phyloP scores from a whole-genome alignment of 768 basidiomycete genomes.

The Suillus cothurnatus region DNA sequence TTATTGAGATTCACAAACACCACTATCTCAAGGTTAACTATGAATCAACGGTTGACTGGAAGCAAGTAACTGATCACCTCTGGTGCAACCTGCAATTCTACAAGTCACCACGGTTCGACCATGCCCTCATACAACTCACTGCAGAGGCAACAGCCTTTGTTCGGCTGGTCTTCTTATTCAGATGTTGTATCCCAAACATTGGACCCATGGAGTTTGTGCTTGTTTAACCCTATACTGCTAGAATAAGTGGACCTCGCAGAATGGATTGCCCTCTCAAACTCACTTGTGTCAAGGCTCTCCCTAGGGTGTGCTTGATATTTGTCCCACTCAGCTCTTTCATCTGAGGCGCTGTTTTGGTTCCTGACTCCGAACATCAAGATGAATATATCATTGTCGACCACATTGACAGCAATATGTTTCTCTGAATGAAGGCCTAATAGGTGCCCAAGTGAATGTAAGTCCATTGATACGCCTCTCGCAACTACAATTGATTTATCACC shows the following conservation, averaged over 20 bases:
- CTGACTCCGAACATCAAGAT: slow-evolving; percentile 18
- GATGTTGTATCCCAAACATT: too few relatives aligned
- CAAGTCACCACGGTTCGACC: slow-evolving; percentile 26
- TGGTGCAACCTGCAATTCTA: slow-evolving; percentile 33
- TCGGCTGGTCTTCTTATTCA: slow-evolving; percentile 1
- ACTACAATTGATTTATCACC: too few relatives aligned
- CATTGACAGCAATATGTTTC: slow-evolving; percentile 34
- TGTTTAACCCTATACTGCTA: too few relatives aligned
- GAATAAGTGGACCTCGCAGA: too few relatives aligned
- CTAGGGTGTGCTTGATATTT: too few relatives aligned
- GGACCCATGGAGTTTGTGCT: too few relatives aligned
- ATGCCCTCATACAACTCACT: slow-evolving; percentile 10
- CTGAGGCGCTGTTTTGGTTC: slow-evolving; percentile 27
- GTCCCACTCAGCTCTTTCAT: too few relatives aligned
- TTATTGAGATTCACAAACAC: slow-evolving; percentile 26
- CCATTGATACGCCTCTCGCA: too few relatives aligned
- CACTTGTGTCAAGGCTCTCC: too few relatives aligned
- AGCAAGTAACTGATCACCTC: slow-evolving; percentile 26
- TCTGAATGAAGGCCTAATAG: not conserved
- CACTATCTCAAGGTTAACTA: slow-evolving; percentile 30
- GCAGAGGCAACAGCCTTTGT: not conserved
- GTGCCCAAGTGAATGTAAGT: not conserved
- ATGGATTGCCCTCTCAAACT: too few relatives aligned
- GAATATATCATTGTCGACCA: slow-evolving; percentile 32
- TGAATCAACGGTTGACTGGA: slow-evolving; percentile 31